These are phyloP conservation scores for Arthrobotrys entomopaga DNA, from an alignment of 2,329 filamentous ascomycete genomes.

Conservation along the genomic window DNA sequence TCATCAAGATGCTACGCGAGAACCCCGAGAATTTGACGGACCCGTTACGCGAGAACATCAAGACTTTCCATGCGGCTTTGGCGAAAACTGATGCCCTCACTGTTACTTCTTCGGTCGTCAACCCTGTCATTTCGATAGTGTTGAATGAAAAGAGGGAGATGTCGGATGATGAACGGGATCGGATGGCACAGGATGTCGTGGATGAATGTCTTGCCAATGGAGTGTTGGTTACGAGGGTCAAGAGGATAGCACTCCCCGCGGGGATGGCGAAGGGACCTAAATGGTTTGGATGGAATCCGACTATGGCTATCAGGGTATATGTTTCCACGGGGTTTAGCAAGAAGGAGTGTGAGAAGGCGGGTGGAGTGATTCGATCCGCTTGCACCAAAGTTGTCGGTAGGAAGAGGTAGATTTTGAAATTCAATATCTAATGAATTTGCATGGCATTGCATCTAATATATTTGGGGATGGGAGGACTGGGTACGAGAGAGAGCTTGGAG, in stretches of 20 bases:
- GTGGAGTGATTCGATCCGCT: slow-evolving; percentile 85
- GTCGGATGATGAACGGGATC: slow-evolving; percentile 75
- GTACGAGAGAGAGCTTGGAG: slow-evolving; percentile 13
- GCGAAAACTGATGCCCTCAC: slow-evolving; percentile 91
- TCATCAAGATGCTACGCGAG: slow-evolving; percentile 83
- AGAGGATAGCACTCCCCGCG: slow-evolving; percentile 73
- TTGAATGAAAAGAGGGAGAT: slow-evolving; percentile 42
- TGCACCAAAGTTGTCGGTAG: slow-evolving; percentile 86
- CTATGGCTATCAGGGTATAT: slow-evolving; percentile 80
- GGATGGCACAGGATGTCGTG: slow-evolving; percentile 86
- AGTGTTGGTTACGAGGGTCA: slow-evolving; percentile 87
- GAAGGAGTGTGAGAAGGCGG: slow-evolving; percentile 96
- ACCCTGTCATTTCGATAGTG: slow-evolving; percentile 34
- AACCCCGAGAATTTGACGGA: slow-evolving; percentile 79
- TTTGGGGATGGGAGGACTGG: neutral
- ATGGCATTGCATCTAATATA: neutral
- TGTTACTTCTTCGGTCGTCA: slow-evolving; percentile 64
- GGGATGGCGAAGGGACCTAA: slow-evolving; percentile 69
- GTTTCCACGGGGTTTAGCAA: slow-evolving; percentile 86
- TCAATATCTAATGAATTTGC: neutral
- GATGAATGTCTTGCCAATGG: slow-evolving; percentile 94
- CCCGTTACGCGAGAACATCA: slow-evolving; percentile 85
- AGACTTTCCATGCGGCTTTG: slow-evolving; percentile 83
- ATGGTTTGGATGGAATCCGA: slow-evolving; percentile 77
- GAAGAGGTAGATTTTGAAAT: neutral